phyloP scores from a whole-genome alignment of 169 alveolate species.

The Theileria annulata region DNA sequence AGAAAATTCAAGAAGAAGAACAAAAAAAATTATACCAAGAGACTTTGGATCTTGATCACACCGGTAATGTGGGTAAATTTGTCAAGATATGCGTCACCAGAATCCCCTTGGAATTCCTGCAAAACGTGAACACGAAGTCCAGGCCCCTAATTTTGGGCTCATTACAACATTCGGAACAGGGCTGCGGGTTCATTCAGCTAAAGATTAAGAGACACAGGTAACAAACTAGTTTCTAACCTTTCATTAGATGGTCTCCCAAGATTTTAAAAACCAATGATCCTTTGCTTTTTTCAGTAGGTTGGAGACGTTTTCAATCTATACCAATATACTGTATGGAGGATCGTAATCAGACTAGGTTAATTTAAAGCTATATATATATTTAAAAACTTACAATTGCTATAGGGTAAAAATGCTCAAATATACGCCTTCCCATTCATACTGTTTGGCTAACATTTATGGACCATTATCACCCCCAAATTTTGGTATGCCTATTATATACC shows the following conservation, averaged over 20 bases:
- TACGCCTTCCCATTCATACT: conserved; percentile 97
- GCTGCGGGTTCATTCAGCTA: conserved; percentile 63
- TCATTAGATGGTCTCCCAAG: conserved; percentile 96
- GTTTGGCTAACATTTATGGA: conserved; percentile 94
- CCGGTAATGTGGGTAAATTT: conserved; percentile 86
- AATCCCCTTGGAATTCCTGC: conserved; percentile 44
- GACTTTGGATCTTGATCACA: conserved; percentile 47
- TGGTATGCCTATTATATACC: conserved; percentile 71
- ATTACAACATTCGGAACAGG: conserved; percentile 59
- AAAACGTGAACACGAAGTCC: conserved; percentile 54
- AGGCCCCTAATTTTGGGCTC: conserved; percentile 67
- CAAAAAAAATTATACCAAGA: conserved; percentile 35
- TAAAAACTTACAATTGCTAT: not conserved
- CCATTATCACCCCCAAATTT: conserved; percentile 92
- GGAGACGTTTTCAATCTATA: conserved; percentile 98
- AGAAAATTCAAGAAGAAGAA: conserved; percentile 33
- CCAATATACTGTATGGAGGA: conserved; percentile 95
- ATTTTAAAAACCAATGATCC: conserved; percentile 96
- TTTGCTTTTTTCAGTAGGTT: conserved; percentile 95
- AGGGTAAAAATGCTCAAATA: conserved; percentile 79
- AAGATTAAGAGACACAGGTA: conserved; percentile 44
- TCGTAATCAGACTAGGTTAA: conserved; percentile 83
- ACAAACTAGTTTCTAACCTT: not conserved
- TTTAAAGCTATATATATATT: not conserved
- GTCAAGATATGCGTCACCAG: conserved; percentile 85